Evolutionary conservation across 306 rosid genomes (phyloP).

Genomic region (Coriaria nepalensis): DNA sequence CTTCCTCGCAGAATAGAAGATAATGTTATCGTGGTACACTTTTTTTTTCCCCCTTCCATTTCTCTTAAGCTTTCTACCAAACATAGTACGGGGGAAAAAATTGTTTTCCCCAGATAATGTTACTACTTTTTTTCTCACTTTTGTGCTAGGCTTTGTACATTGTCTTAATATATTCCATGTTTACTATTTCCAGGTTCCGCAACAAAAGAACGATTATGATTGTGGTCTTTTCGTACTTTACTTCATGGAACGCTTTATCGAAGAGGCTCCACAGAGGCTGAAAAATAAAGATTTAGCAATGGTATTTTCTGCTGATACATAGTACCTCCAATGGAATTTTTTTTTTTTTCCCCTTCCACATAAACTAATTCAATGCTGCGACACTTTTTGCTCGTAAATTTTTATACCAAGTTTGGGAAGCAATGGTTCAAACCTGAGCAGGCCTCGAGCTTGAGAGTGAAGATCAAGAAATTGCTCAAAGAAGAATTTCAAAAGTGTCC

Average conservation of each 20-base stretch:
- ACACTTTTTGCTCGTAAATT: neutral
- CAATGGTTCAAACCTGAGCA: slow-evolving; percentile 83
- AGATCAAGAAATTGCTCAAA: slow-evolving; percentile 43
- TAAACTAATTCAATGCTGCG: slow-evolving; percentile 1
- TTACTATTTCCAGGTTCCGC: slow-evolving; percentile 66
- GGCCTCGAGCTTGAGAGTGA: slow-evolving; percentile 73
- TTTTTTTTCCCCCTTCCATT: neutral
- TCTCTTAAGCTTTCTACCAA: neutral
- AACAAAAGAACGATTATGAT: slow-evolving; percentile 81
- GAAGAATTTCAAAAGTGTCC: slow-evolving; percentile 28
- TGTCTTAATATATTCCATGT: slow-evolving; percentile 7
- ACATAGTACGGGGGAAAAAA: too few relatives aligned
- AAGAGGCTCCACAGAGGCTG: slow-evolving; percentile 66
- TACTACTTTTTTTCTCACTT: neutral
- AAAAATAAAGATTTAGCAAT: slow-evolving; percentile 50
- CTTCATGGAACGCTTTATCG: slow-evolving; percentile 79
- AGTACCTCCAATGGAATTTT: too few relatives aligned
- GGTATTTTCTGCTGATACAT: slow-evolving; percentile 26
- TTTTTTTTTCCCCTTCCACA: neutral
- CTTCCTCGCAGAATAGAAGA: slow-evolving; percentile 61
- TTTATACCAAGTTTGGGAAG: slow-evolving; percentile 56
- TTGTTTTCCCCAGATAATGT: too few relatives aligned
- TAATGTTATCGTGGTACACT: slow-evolving; percentile 36
- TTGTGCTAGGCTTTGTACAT: slow-evolving; percentile 1
- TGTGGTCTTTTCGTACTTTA: slow-evolving; percentile 86